A percentile compares a stretch with the other conserved stretches of the same genome.
phyloP scores from a whole-genome alignment of 176 grass and related monocot genomes.

The Echinochloa phyllopogon region DNA sequence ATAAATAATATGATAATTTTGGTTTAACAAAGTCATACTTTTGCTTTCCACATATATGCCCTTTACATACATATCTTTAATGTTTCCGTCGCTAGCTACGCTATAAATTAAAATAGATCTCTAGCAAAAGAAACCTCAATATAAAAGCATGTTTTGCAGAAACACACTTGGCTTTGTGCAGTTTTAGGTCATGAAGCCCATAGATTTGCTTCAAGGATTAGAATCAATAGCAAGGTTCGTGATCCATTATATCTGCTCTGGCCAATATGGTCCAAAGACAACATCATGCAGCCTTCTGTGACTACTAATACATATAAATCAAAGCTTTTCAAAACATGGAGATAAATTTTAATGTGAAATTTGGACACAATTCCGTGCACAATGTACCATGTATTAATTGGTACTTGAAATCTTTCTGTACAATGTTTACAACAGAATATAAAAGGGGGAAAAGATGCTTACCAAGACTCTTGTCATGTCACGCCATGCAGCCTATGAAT shows the following conservation, averaged over 20 bases:
- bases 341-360: background rate
- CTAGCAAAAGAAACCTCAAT: conserved; percentile 52
- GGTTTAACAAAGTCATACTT: conserved; percentile 52
- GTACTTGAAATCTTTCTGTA: background rate
- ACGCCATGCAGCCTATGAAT: background rate
- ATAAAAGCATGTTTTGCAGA: conserved; percentile 45
- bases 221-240: background rate
- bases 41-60: conserved; percentile 61
- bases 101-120: conserved; percentile 44
- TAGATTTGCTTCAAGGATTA: background rate
- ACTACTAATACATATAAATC: background rate
- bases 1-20: conserved; percentile 33
- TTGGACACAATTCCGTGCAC: too few relatives aligned
- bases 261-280: background rate
- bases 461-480: background rate
- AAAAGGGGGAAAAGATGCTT: background rate
- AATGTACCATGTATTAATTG: background rate
- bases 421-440: background rate
- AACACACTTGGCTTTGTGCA: conserved; percentile 1
- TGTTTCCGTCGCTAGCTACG: conserved; percentile 41
- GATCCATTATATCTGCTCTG: background rate
- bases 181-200: conserved; percentile 12
- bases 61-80: conserved; percentile 53
- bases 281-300: background rate
- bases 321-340: background rate